phyloP scores from a whole-genome alignment of 2,329 filamentous ascomycete genomes.

The Conoideocrella luteorostrata region DNA sequence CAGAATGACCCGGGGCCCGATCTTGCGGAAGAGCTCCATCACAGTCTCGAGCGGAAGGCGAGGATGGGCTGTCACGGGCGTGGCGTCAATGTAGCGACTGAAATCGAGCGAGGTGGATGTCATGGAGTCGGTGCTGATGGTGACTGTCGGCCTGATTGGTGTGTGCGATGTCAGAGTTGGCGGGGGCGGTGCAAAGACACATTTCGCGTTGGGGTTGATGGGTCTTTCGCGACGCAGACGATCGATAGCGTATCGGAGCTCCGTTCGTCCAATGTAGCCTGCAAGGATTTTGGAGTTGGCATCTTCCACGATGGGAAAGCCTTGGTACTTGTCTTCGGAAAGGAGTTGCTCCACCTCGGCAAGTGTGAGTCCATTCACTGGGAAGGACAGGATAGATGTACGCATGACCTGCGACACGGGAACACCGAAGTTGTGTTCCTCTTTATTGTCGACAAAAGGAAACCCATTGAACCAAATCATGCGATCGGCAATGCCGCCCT shows the following conservation, averaged over 20 bases:
- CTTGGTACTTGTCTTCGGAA: constrained; percentile 75
- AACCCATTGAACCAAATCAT: constrained; percentile 99
- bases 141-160: constrained; percentile 39
- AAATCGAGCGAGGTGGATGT: constrained; percentile 65
- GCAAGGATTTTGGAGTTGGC: constrained; percentile 63
- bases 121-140: constrained; percentile 51
- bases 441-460: constrained; percentile 93
- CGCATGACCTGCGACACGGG: constrained; percentile 90
- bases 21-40: constrained; percentile 98
- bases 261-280: constrained; percentile 88
- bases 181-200: constrained; percentile 57
- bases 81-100: constrained; percentile 79
- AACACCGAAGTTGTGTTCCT: constrained; percentile 94
- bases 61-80: constrained; percentile 85
- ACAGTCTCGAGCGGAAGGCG: constrained; percentile 89
- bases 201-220: constrained; percentile 62
- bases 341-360: constrained; percentile 72
- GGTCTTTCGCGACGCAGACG: constrained; percentile 65
- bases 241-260: constrained; percentile 85
- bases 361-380: constrained; percentile 66
- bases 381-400: constrained; percentile 64
- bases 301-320: constrained; percentile 86
- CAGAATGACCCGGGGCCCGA: constrained; percentile 87
- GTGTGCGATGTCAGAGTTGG: constrained; percentile 22
- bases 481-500: constrained; percentile 91